These are phyloP conservation scores for Colletotrichum tabaci DNA, from an alignment of 2,329 filamentous ascomycete species.

Conservation along the genomic window DNA sequence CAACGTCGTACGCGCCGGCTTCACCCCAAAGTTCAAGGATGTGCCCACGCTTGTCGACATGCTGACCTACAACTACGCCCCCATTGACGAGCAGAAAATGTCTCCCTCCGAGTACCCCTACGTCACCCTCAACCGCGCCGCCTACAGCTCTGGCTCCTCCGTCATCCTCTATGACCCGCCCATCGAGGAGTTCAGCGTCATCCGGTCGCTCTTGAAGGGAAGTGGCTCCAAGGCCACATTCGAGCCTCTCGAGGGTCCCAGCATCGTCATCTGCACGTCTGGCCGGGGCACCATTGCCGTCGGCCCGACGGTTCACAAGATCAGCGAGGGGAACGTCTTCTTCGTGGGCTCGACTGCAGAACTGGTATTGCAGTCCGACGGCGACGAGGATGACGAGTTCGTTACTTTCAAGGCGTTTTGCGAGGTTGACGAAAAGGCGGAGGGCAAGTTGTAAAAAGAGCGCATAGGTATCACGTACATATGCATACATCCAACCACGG, in stretches of 20 bases:
- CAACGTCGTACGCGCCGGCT: conserved; percentile 96
- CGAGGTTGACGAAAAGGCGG: conserved; percentile 74
- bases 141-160: conserved; percentile 83
- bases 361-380: conserved; percentile 80
- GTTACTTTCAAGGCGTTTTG: conserved; percentile 96
- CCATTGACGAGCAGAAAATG: conserved; percentile 97
- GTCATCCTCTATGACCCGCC: conserved; percentile 91
- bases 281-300: conserved; percentile 89
- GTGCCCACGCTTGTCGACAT: conserved; percentile 89
- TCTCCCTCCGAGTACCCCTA: conserved; percentile 87
- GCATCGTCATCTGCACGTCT: conserved; percentile 90
- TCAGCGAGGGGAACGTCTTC: conserved; percentile 81
- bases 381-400: conserved; percentile 76
- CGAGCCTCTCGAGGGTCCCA: conserved; percentile 88
- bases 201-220: conserved; percentile 81
- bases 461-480: neutral
- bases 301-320: conserved; percentile 82
- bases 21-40: conserved; percentile 99
- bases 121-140: conserved; percentile 83
- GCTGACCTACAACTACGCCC: conserved; percentile 95
- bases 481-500: neutral
- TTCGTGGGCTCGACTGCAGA: conserved; percentile 93
- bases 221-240: conserved; percentile 88
- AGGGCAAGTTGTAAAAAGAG: conserved; percentile 48
- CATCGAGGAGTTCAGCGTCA: conserved; percentile 95